A percentile compares a stretch with the other conserved stretches of the same genome.
Conservation (phyloP, 176 grass and related monocot genomes). For the bread wheat (Triticum aestivum) region IWGSC_CS_RefSeq_v2.1 NC_057802.1:98466342-98466841, state of each 20-base stretch:
- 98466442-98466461: background rate
- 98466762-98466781: background rate
- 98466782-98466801: background rate
- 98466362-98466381: constrained; percentile 6
- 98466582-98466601: background rate
- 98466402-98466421: background rate
- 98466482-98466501: background rate
- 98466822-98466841: background rate
- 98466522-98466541: background rate
- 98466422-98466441: background rate
- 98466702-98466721: background rate
- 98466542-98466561: background rate
- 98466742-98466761: background rate
- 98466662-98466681: background rate
- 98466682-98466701: background rate
- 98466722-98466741: background rate
- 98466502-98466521: background rate
- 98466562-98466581: background rate
- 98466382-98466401: background rate
- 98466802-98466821: background rate
- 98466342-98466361: background rate
- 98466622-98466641: background rate
- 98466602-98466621: background rate
- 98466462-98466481: background rate
- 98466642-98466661: background rate